Evolutionary conservation across 179 eudicot genomes (phyloP), one percentile per base, ranked within the genome.

Genomic region (Pouteria campechiana): DNA sequence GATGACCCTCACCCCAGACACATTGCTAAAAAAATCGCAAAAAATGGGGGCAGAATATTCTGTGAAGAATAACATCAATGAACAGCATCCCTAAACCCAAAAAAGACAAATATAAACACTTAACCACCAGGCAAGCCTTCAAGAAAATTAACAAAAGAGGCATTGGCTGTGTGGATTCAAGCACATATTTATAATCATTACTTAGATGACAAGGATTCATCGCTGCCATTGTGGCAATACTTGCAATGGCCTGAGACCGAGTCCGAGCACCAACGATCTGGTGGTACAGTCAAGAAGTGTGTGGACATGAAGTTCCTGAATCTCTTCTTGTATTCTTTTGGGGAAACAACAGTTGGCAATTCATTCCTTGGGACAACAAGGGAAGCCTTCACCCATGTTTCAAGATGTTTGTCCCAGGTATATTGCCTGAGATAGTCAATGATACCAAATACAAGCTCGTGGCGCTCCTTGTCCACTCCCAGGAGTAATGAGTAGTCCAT

Each of bases 401-500:
- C 98, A 0, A 90, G 68, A 52, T 86, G 90, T 63, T 86, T 90
- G 70, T 86, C 98, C 95, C 87, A 86, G 0, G 95, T 86, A 56
- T 86, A 90, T 32, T 81, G 87, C 40, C 95, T 68, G 21, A 90
- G 62, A 42, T 90, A 90, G 51, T 90, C 98, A 18, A 86, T 86
- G 32, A 90, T 86, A 25, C 98, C 98, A 50, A 95, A 86, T n/a
- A 79, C 78, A 25, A 90, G 80, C 57, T 81, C 90, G 17, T 42
- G 61, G 16, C 50, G 44, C n/a, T 74, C 52, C 51, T 64, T 39
- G 46, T 90, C 95, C 3, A 90, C 98, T 32, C 98, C 86, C 31
- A 90, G 95, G 19, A 90, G 84, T 23, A 90, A 68, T 32, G 98
- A 90, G 50, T 90, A 90, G 52, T 86, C 98, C 98, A 86, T 90